These are phyloP conservation scores for Apophysomyces ossiformis DNA, from an alignment of 371 early-diverging fungal genomes.

Conservation along the genomic window DNA sequence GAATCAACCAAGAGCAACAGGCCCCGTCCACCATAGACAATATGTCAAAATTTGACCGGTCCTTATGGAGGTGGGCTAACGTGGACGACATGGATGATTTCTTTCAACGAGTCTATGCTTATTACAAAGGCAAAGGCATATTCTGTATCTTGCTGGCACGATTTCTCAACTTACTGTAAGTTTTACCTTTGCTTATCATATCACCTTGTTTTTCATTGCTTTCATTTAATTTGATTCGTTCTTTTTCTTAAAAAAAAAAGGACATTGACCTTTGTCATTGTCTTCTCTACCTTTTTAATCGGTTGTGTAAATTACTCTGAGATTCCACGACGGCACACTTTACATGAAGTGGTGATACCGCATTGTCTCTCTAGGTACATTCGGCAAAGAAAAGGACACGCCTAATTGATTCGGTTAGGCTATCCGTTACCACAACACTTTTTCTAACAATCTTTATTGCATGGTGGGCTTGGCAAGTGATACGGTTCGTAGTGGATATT, in stretches of 20 bases:
- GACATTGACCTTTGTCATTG: slow-evolving; percentile 84
- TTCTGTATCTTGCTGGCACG: slow-evolving; percentile 75
- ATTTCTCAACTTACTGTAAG: slow-evolving; percentile 75
- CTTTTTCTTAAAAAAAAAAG: slow-evolving; percentile 32
- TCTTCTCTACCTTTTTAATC: slow-evolving; percentile 85
- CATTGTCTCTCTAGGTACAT: slow-evolving; percentile 67
- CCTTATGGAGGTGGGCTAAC: slow-evolving; percentile 86
- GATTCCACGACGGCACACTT: slow-evolving; percentile 65
- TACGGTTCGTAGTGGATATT: slow-evolving; percentile 71
- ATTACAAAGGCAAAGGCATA: slow-evolving; percentile 84
- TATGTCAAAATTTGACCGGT: slow-evolving; percentile 63
- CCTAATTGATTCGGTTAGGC: slow-evolving; percentile 26
- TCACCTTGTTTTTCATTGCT: too few relatives aligned
- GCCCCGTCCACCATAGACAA: slow-evolving; percentile 37
- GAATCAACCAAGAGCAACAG: slow-evolving; percentile 7
- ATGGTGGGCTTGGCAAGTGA: slow-evolving; percentile 79
- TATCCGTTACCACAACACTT: slow-evolving; percentile 44
- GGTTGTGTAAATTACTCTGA: slow-evolving; percentile 89
- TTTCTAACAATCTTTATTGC: slow-evolving; percentile 65
- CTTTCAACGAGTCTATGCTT: slow-evolving; percentile 80
- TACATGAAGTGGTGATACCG: slow-evolving; percentile 79
- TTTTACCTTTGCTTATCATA: background rate
- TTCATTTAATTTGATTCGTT: too few relatives aligned
- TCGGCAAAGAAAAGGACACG: background rate
- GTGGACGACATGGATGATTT: slow-evolving; percentile 83